Conservation (phyloP, 140 eudicot species). For the Ambrosia hybrid region DNA sequence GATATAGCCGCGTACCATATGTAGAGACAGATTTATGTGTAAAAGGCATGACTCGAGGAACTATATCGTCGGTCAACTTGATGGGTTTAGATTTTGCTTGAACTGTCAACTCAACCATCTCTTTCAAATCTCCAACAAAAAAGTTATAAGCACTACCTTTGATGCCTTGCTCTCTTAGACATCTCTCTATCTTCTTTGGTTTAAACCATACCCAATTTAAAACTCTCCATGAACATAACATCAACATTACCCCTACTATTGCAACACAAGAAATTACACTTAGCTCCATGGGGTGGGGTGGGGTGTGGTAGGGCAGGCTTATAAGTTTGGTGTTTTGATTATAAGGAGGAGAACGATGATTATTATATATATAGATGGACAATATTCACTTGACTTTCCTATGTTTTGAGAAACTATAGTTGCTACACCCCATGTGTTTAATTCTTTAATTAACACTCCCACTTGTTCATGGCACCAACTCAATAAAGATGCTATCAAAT, state of each 20-base stretch:
- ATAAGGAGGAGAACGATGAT: no score
- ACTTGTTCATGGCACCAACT: no score
- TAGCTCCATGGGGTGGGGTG: neutral
- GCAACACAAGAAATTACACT: neutral
- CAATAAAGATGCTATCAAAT: no score
- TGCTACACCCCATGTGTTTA: no score
- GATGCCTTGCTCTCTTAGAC: slow-evolving; percentile 55
- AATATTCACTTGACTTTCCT: no score
- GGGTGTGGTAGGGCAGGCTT: no score
- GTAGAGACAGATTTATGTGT: slow-evolving; percentile 29
- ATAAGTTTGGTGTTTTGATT: neutral
- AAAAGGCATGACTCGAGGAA: slow-evolving; percentile 47
- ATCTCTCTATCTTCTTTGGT: slow-evolving; percentile 50
- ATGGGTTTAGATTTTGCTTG: slow-evolving; percentile 38
- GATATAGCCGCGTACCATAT: slow-evolving; percentile 50
- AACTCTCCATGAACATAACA: slow-evolving; percentile 38
- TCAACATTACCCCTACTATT: neutral
- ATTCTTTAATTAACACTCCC: no score
- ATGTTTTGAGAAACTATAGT: no score
- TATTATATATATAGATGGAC: no score
- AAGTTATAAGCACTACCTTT: slow-evolving; percentile 42
- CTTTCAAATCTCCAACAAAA: slow-evolving; percentile 50
- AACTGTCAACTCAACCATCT: slow-evolving; percentile 27
- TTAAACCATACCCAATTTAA: no score
- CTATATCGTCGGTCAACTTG: slow-evolving; percentile 31